Percentiles rank a stretch among this genome's conserved stretches.
Evolutionary conservation across 2,329 filamentous ascomycete genomes (phyloP).

Genomic region (Pseudogymnoascus sp.): DNA sequence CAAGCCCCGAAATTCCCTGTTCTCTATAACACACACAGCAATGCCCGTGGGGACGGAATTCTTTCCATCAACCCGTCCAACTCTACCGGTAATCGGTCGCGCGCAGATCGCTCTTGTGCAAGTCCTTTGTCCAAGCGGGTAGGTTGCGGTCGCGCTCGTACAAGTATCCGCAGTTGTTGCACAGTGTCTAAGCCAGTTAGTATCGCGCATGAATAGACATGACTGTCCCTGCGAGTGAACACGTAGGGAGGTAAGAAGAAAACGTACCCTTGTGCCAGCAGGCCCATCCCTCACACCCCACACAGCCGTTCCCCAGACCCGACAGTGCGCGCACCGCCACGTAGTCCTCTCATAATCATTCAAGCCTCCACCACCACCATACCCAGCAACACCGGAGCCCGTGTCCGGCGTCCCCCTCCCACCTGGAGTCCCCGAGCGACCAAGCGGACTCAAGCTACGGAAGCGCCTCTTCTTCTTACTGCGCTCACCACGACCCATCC

Average conservation of each 20-base stretch:
- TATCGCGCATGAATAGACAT: conserved; percentile 13
- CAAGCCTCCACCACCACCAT: conserved; percentile 50
- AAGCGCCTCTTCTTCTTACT: conserved; percentile 95
- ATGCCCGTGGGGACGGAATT: neutral
- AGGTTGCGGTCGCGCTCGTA: conserved; percentile 83
- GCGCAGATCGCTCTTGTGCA: conserved; percentile 43
- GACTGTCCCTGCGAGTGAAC: neutral
- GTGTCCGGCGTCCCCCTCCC: conserved; percentile 76
- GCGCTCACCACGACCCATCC: conserved; percentile 84
- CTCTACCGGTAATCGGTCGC: conserved; percentile 27
- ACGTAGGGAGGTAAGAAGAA: conserved; percentile 10
- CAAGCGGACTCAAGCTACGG: conserved; percentile 75
- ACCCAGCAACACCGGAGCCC: conserved; percentile 64
- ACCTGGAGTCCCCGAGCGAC: conserved; percentile 58
- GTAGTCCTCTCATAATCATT: conserved; percentile 69
- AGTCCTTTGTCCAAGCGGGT: conserved; percentile 66
- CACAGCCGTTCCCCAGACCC: conserved; percentile 79
- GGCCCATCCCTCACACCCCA: conserved; percentile 96
- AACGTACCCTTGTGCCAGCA: conserved; percentile 68
- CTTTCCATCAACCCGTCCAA: neutral
- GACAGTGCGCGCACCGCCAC: conserved; percentile 87
- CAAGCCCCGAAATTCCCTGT: neutral
- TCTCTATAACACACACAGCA: neutral
- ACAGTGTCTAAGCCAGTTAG: conserved; percentile 54
- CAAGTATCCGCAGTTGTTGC: conserved; percentile 84